phyloP scores from a whole-genome alignment of 768 basidiomycete species.

The Coprinopsis cinerea region DNA sequence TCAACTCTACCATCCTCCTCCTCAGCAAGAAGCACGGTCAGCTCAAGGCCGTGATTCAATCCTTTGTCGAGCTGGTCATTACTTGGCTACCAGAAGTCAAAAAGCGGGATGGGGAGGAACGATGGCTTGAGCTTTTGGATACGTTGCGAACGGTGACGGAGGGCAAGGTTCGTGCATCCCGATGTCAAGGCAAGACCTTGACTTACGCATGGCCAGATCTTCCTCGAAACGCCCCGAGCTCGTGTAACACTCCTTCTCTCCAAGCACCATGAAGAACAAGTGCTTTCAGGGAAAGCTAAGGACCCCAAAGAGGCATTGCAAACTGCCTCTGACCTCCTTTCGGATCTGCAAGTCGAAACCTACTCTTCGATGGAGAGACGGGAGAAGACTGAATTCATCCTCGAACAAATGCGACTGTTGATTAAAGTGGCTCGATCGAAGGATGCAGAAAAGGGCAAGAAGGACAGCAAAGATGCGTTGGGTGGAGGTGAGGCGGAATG shows the following conservation, averaged over 20 bases:
- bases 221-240: slow-evolving; percentile 93
- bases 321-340: slow-evolving; percentile 86
- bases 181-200: background rate
- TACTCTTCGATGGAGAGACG: slow-evolving; percentile 97
- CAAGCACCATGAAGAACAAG: slow-evolving; percentile 74
- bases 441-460: slow-evolving; percentile 59
- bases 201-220: slow-evolving; percentile 53
- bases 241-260: slow-evolving; percentile 87
- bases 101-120: slow-evolving; percentile 56
- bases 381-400: slow-evolving; percentile 97
- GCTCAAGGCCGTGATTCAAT: slow-evolving; percentile 81
- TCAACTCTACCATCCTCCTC: slow-evolving; percentile 63
- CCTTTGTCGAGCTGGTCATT: slow-evolving; percentile 87
- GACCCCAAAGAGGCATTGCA: slow-evolving; percentile 67
- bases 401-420: slow-evolving; percentile 95
- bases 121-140: slow-evolving; percentile 85
- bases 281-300: slow-evolving; percentile 36
- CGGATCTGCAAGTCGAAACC: slow-evolving; percentile 96
- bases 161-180: slow-evolving; percentile 69
- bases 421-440: slow-evolving; percentile 72
- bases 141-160: slow-evolving; percentile 90
- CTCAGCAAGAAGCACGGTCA: slow-evolving; percentile 97
- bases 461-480: slow-evolving; percentile 55
- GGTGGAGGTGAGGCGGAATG: slow-evolving; percentile 84
- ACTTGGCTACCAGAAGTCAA: slow-evolving; percentile 77